These are phyloP conservation scores for Dioscorea zingiberensis DNA, from an alignment of 106 monocot species.

Conservation along the genomic window DNA sequence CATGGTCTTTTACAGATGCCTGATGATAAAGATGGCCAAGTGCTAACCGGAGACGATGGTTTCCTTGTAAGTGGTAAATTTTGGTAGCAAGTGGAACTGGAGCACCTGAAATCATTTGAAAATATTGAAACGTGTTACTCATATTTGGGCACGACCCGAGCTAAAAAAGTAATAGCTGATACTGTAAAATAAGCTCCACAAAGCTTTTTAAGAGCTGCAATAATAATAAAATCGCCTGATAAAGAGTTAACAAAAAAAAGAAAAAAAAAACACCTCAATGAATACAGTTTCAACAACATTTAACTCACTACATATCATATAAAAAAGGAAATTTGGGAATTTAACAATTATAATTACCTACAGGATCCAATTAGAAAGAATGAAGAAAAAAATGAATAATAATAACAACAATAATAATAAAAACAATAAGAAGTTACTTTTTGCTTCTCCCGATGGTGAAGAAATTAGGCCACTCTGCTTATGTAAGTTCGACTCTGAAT, in stretches of 20 bases:
- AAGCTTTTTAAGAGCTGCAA: no score
- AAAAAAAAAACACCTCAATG: no score
- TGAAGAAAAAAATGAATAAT: background rate
- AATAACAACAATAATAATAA: background rate
- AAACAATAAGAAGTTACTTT: slow-evolving; percentile 9
- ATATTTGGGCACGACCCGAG: no score
- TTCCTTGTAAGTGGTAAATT: slow-evolving; percentile 50
- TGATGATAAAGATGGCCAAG: slow-evolving; percentile 56
- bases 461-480: slow-evolving; percentile 12
- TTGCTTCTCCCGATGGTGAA: slow-evolving; percentile 17
- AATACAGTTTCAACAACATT: no score
- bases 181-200: no score
- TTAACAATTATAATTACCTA: no score
- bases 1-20: slow-evolving; percentile 19
- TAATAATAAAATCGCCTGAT: no score
- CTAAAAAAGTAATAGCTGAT: no score
- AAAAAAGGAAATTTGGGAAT: no score
- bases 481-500: slow-evolving; percentile 20
- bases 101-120: slow-evolving; percentile 19
- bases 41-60: slow-evolving; percentile 42
- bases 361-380: no score
- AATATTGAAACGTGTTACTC: background rate
- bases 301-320: no score
- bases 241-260: no score
- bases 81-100: slow-evolving; percentile 77